Evolutionary conservation across 305 asterid genomes (phyloP), one percentile per base, ranked within the genome.

Genomic region (Stenogyne calaminthoides): DNA sequence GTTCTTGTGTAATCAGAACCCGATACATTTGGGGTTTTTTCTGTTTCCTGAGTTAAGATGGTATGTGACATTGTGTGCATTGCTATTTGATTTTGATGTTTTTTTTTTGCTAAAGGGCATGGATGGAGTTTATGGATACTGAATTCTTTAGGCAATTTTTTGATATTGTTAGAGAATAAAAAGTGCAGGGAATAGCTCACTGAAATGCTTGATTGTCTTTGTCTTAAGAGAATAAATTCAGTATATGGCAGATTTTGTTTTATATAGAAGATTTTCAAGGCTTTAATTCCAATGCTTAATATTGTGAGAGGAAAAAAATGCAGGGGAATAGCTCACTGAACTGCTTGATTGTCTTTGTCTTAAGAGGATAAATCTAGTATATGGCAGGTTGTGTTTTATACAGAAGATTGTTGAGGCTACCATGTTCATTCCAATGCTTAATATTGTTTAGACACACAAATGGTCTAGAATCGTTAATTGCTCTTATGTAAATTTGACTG

Each of bases 41-140:
- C 58, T 36, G 67, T 67, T 44, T 32, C 55, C 70, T 71, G 77
- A 60, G 71, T 54, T 46, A 29, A 71, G 72, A 80, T 83, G 87
- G 84, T 83, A 77, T 37, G 84, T 20, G 12, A 11, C 7, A 52
- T 73, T 67, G 63, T 16, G 36, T 69, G 40, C 14, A 64, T 64
- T 20, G 18, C 47, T 39, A n/a, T 74, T 62, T 62, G 46, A 55
- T 63, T 61, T 7, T 58, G 29, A 19, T 59, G 12, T n/a, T 65
- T 47, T 32, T 57, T 22, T n/a, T n/a, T n/a, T 64, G 67, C 58
- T 71, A 5, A 9, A 16, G 58, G 54, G 52, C 9, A 66, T 47
- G n/a, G n/a, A n/a, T n/a, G 25, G 40, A 32, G 52, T 44, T 46
- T 15, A 5, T 47, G 67, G 32, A 52, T 25, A 61, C 67, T 67